These are phyloP conservation scores for Boletellus emodensis DNA, from an alignment of 768 basidiomycete species.

Conservation along the genomic window DNA sequence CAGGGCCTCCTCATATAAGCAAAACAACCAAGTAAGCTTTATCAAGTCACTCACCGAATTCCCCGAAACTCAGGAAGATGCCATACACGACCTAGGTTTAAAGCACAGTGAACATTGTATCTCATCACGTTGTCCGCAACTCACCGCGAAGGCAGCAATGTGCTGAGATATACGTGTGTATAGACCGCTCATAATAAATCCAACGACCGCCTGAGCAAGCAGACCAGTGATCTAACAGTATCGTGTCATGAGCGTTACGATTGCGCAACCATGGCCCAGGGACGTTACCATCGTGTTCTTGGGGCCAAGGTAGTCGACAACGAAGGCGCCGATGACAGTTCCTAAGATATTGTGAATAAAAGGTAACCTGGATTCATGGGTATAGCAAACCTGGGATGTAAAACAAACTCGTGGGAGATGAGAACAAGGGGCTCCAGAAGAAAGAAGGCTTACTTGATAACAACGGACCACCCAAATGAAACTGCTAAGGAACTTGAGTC, in stretches of 20 bases:
- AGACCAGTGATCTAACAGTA: slow-evolving; percentile 58
- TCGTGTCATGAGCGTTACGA: not conserved
- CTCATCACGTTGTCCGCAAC: slow-evolving; percentile 15
- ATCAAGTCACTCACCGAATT: slow-evolving; percentile 52
- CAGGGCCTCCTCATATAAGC: slow-evolving; percentile 50
- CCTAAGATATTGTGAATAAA: slow-evolving; percentile 29
- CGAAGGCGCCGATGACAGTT: slow-evolving; percentile 68
- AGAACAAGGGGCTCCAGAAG: slow-evolving; percentile 3
- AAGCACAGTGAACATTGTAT: not conserved
- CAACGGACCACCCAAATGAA: slow-evolving; percentile 80
- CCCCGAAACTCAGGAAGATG: slow-evolving; percentile 86
- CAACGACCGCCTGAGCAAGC: slow-evolving; percentile 62
- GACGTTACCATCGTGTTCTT: slow-evolving; percentile 64
- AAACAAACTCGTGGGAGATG: slow-evolving; percentile 41
- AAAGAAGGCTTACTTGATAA: slow-evolving; percentile 61
- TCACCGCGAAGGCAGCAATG: slow-evolving; percentile 71
- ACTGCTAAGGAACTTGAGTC: slow-evolving; percentile 46
- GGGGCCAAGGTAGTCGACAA: slow-evolving; percentile 72
- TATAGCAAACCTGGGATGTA: slow-evolving; percentile 53
- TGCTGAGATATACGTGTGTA: slow-evolving; percentile 60
- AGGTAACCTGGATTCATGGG: not conserved
- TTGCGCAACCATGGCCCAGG: not conserved
- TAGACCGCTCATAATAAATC: slow-evolving; percentile 87
- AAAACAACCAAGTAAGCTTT: not conserved
- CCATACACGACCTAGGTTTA: slow-evolving; percentile 71